A percentile compares a stretch with the other conserved stretches of the same genome.
phyloP scores from a whole-genome alignment of 495 filamentous ascomycete genomes.

The Pyronema domesticum region DNA sequence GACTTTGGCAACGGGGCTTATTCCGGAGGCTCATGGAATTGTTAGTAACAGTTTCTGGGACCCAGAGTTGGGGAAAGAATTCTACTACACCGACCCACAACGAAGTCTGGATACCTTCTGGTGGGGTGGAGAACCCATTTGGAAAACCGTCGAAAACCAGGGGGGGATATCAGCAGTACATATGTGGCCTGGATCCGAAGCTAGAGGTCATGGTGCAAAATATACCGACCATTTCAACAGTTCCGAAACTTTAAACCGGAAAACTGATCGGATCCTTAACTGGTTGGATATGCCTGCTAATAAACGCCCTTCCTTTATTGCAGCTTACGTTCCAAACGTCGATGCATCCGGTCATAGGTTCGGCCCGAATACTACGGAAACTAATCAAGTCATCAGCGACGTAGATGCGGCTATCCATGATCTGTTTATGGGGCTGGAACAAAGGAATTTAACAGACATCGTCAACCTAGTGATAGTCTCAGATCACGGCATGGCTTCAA shows the following conservation, averaged over 20 bases:
- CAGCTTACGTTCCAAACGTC: constrained; percentile 84
- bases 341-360: constrained; percentile 71
- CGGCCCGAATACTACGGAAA: constrained; percentile 88
- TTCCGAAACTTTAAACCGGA: constrained; percentile 50
- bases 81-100: constrained; percentile 63
- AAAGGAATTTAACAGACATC: constrained; percentile 67
- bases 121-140: constrained; percentile 88
- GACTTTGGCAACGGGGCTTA: constrained; percentile 78
- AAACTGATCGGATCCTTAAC: constrained; percentile 58
- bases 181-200: constrained; percentile 98
- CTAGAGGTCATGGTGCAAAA: constrained; percentile 42
- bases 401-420: constrained; percentile 64
- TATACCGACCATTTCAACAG: constrained; percentile 73
- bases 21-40: constrained; percentile 83
- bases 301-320: constrained; percentile 73
- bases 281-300: constrained; percentile 56
- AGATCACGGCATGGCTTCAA: constrained; percentile 96
- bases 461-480: constrained; percentile 97
- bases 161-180: constrained; percentile 65
- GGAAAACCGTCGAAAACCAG: constrained; percentile 73
- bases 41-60: constrained; percentile 95
- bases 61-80: constrained; percentile 53
- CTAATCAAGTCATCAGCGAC: constrained; percentile 47
- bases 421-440: constrained; percentile 58
- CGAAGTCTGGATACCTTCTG: constrained; percentile 65